Evolutionary conservation across 352 stramenopile genomes (phyloP).

Genomic region (Pythium grandisporangium): DNA sequence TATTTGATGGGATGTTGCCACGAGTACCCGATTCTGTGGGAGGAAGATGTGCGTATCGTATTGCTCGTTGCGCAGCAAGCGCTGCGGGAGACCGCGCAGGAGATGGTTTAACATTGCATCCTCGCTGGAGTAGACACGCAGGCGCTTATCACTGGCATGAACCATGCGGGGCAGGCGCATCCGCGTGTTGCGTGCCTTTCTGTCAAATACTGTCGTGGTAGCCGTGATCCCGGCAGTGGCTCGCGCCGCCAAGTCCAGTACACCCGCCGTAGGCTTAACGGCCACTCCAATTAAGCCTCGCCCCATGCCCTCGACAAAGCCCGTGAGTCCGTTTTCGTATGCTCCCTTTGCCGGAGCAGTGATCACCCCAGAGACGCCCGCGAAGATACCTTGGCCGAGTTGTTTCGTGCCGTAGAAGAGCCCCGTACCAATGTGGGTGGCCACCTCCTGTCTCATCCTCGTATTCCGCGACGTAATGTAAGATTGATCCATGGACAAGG

Average conservation of each 20-base stretch:
- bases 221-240: conserved; percentile 78
- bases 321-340: conserved; percentile 83
- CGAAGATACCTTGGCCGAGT: conserved; percentile 86
- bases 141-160: conserved; percentile 59
- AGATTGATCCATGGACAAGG: conserved; percentile 83
- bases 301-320: conserved; percentile 85
- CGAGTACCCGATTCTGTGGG: conserved; percentile 42
- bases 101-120: conserved; percentile 63
- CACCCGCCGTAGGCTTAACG: conserved; percentile 81
- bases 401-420: conserved; percentile 86
- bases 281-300: conserved; percentile 84
- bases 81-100: conserved; percentile 40
- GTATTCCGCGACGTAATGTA: conserved; percentile 82
- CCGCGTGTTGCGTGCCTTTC: conserved; percentile 51
- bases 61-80: conserved; percentile 59
- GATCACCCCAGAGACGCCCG: conserved; percentile 87
- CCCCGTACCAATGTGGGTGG: conserved; percentile 77
- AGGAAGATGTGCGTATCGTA: conserved; percentile 76
- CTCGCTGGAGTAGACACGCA: conserved; percentile 69
- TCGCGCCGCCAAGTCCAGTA: conserved; percentile 73
- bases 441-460: conserved; percentile 69
- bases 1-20: conserved; percentile 70
- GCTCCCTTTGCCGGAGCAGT: conserved; percentile 85
- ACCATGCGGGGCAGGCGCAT: conserved; percentile 72
- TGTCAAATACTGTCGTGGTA: conserved; percentile 76